Conservation (phyloP, 306 rosid genomes). For the Dalbergia cochinchinensis region DNA sequence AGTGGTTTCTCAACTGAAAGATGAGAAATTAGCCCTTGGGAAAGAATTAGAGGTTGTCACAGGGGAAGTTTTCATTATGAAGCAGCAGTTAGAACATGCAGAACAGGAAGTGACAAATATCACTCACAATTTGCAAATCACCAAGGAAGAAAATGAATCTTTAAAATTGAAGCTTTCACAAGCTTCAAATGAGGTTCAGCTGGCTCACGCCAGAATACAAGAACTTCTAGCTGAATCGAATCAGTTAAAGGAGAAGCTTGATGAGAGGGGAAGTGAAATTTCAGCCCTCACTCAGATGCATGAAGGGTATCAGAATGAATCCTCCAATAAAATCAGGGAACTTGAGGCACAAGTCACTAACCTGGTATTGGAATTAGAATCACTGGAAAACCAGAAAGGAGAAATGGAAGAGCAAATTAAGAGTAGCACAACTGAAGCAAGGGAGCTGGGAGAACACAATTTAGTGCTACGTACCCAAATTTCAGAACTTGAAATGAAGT, state of each 20-base stretch:
- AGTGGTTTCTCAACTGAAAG: slow-evolving; percentile 60
- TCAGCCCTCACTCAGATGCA: slow-evolving; percentile 65
- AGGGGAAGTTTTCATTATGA: slow-evolving; percentile 58
- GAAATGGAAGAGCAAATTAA: slow-evolving; percentile 60
- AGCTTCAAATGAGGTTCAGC: slow-evolving; percentile 55
- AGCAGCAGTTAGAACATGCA: slow-evolving; percentile 64
- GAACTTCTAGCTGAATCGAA: slow-evolving; percentile 60
- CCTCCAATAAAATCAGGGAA: slow-evolving; percentile 55
- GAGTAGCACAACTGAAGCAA: slow-evolving; percentile 57
- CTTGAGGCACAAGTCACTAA: slow-evolving; percentile 53
- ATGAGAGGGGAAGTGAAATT: slow-evolving; percentile 62
- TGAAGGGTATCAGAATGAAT: slow-evolving; percentile 55
- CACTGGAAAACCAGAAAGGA: slow-evolving; percentile 56
- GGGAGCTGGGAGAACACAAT: slow-evolving; percentile 60
- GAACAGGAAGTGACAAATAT: slow-evolving; percentile 59
- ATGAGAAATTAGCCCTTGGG: slow-evolving; percentile 59
- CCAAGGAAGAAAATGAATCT: slow-evolving; percentile 70
- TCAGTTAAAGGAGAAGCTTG: slow-evolving; percentile 61
- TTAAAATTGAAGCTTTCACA: slow-evolving; percentile 57
- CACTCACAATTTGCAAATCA: slow-evolving; percentile 56
- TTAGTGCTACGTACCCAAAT: slow-evolving; percentile 52
- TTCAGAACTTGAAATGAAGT: slow-evolving; percentile 61
- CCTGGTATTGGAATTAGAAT: slow-evolving; percentile 63
- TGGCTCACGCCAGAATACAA: slow-evolving; percentile 56
- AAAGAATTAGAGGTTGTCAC: slow-evolving; percentile 66